These are phyloP conservation scores for Boletus holoroseus DNA, from an alignment of 1,284 basidiomycete genomes.

Conservation along the genomic window DNA sequence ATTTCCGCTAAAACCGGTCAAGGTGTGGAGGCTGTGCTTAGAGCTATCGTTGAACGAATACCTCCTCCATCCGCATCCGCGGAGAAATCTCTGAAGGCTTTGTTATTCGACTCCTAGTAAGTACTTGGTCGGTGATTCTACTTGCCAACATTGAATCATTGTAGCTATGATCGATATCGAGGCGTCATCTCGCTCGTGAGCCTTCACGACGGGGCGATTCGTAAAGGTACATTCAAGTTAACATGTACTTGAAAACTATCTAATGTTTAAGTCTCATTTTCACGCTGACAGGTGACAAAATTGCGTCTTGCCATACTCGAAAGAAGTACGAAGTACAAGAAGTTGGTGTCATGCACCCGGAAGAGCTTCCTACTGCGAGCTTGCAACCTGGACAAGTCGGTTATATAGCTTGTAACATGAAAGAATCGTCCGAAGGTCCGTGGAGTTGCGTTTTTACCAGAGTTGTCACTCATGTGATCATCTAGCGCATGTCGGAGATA, in stretches of 20 bases:
- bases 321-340: constrained; percentile 93
- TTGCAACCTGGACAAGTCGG: constrained; percentile 89
- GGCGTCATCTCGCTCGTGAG: constrained; percentile 93
- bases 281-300: constrained; percentile 68
- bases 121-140: constrained; percentile 27
- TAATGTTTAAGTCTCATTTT: neutral
- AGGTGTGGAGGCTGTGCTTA: constrained; percentile 72
- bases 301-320: constrained; percentile 79
- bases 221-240: constrained; percentile 48
- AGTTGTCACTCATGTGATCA: constrained; percentile 11
- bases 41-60: constrained; percentile 77
- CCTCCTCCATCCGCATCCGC: constrained; percentile 62
- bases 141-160: constrained; percentile 3
- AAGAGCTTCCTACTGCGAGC: constrained; percentile 67
- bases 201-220: constrained; percentile 62
- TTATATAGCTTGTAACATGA: constrained; percentile 93
- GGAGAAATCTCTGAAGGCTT: constrained; percentile 66
- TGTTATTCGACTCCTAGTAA: constrained; percentile 91
- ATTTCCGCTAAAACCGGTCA: constrained; percentile 93
- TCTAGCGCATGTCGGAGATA: constrained; percentile 88
- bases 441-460: neutral
- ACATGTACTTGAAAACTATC: neutral
- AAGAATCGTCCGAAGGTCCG: constrained; percentile 90
- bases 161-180: constrained; percentile 91
- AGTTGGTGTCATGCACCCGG: constrained; percentile 89